Percentiles rank a stretch among this genome's conserved stretches.
Conservation (phyloP, 129 eudicot genomes). For the Lactuca saligna region DNA sequence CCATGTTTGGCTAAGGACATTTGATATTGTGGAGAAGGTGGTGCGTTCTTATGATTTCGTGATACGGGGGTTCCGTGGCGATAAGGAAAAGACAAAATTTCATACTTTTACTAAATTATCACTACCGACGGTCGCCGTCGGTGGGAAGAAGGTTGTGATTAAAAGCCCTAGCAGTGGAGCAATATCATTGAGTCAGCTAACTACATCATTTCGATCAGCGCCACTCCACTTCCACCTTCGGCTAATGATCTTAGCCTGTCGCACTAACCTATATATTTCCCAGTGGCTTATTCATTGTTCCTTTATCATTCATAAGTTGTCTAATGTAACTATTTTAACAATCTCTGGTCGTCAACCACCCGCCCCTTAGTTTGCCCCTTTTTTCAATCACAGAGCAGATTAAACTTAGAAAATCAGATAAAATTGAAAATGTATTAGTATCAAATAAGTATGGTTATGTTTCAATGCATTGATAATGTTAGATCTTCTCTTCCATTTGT, state of each 20-base stretch:
- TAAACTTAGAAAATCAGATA: conserved; percentile 1
- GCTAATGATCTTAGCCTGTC: conserved; percentile 46
- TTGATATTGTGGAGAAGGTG: conserved; percentile 48
- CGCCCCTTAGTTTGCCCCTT: not conserved
- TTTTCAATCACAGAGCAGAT: conserved; percentile 12
- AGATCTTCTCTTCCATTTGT: conserved; percentile 4
- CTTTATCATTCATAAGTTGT: conserved; percentile 38
- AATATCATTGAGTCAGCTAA: conserved; percentile 48
- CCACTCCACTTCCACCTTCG: conserved; percentile 26
- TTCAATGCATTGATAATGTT: conserved; percentile 41
- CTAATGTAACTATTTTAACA: conserved; percentile 10
- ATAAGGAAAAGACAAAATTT: conserved; percentile 53
- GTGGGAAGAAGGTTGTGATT: not conserved
- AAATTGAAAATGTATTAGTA: conserved; percentile 19
- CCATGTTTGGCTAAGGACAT: conserved; percentile 69
- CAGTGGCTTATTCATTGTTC: conserved; percentile 41
- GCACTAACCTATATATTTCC: conserved; percentile 15
- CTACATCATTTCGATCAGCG: conserved; percentile 18
- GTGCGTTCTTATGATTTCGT: conserved; percentile 52
- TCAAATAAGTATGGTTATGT: conserved; percentile 32
- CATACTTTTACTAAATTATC: conserved; percentile 30
- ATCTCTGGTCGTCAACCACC: not conserved
- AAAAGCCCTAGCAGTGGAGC: conserved; percentile 49
- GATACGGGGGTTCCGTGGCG: conserved; percentile 51
- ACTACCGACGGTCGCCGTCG: not conserved